Base-by-base conservation (phyloP, 768 basidiomycete genomes). In the Termitomyces sp. region DNA sequence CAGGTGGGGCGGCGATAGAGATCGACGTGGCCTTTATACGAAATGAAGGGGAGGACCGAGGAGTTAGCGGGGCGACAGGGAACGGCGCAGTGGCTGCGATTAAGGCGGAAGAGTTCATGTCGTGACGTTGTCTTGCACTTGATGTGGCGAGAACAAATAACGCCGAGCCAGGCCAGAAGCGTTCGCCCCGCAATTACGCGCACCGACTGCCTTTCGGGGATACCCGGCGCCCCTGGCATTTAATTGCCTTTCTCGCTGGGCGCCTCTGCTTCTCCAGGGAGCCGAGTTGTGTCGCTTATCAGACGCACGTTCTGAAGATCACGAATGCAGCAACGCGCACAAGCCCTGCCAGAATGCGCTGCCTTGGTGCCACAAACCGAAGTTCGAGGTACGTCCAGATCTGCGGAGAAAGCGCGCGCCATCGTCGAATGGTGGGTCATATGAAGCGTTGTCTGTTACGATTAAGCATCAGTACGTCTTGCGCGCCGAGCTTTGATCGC, bases 371-470 rank as follows among this genome's bases (percentile, higher is more conserved):
- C 16, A 44, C 28, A 45, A 36, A 2, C 69, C 64, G 70, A 72
- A 71, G 70, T 60, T 64, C 63, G 60, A 69, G 71, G 71, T 59
- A 68, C 69, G 60, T 61, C 56, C 51, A 47, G 70, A 74, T 74
- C 69, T 67, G 70, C 71, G 72, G 71, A 64, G 71, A 62, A 69
- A 66, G 65, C 57, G 67, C 65, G 65, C 67, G 36, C 50, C 47
- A 53, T 54, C 49, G 51, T 60, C 56, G n/a, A n/a, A n/a, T n/a
- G n/a, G n/a, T n/a, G n/a, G n/a, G n/a, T n/a, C n/a, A n/a, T n/a
- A n/a, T n/a, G 57, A 54, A 58, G 18, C 45, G 15, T 42, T 54
- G 62, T 60, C 59, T 54, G 18, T 60, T 63, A 58, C 49, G 44
- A 36, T 58, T 59, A 60, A 60, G 60, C 61, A 57, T 59, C 53